Base-by-base conservation (phyloP, 2,329 filamentous ascomycete species). In the Keithomyces neogunnii region DNA sequence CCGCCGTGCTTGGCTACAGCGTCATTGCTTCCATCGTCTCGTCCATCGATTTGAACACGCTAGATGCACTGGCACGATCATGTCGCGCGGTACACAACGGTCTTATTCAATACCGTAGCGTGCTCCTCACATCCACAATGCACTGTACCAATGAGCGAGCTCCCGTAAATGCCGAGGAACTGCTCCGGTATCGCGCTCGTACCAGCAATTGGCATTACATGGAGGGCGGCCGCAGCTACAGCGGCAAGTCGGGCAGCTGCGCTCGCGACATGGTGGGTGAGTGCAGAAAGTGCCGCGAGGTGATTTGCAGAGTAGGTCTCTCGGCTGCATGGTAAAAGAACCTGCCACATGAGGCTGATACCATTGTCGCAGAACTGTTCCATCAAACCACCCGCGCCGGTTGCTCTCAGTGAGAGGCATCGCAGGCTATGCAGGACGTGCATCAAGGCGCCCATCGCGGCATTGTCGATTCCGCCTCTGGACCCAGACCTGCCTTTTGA, bases 251-350 rank as follows among this genome's bases (percentile, higher is more conserved):
- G 31, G 84, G 87, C 4, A 77, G 78, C 59, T 97, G 92, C 65
- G 92, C 92, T 28, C 78, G 89, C 55, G 92, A 96, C 66, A 80
- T 95, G 80, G 92, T 97, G 4, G 80, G 77, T 42, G 85, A 86
- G 59, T 96, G 92, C 67, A 81, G 89, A 51, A 80, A 84, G 55
- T 97, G 92, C 66, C 80, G 78, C 39, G 82, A 72, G 31, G 77
- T 90, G 30, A 82, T 96, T 51, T 97, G 92, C 68, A 81, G 92
- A 69, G 90, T 95, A 78, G 66, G 80, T 68, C 32, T 45, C 10
- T 46, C 13, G 7, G 44, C 35, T 32, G 19, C 13, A 28, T 11
- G 32, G 42, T 39, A 36, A 33, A 47, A 26, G 7, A 29, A 29
- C 53, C 31, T 50, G n/a, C 30, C n/a, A n/a, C 44, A 35, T 33